A percentile compares a stretch with the other conserved stretches of the same genome.
phyloP scores from a whole-genome alignment of 2,329 filamentous ascomycete species.

The Penicillium rolfsii region DNA sequence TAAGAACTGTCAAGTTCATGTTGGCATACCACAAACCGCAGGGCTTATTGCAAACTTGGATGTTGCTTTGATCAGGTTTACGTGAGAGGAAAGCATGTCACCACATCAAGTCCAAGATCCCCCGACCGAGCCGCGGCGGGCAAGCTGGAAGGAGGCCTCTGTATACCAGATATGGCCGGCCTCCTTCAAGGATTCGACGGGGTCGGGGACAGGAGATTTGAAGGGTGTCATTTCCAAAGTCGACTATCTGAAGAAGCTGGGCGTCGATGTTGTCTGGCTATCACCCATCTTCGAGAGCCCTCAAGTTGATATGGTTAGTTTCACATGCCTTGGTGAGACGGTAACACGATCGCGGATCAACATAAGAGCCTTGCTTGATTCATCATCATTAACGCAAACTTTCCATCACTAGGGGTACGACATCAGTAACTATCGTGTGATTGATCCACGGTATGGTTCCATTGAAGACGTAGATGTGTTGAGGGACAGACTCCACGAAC shows the following conservation, averaged over 20 bases:
- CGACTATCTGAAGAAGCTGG: constrained; percentile 36
- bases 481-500: constrained; percentile 48
- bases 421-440: constrained; percentile 53
- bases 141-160: constrained; percentile 3
- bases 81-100: neutral
- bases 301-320: constrained; percentile 44
- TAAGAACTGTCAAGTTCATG: neutral
- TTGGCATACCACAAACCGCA: too few relatives aligned
- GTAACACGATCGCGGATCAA: neutral
- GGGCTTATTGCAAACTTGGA: neutral
- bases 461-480: constrained; percentile 52
- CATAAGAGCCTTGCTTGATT: neutral
- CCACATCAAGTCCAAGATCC: constrained; percentile 4
- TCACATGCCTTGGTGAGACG: neutral
- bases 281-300: constrained; percentile 43
- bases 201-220: constrained; percentile 1
- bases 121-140: neutral
- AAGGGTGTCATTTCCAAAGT: constrained; percentile 16
- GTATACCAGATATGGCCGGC: constrained; percentile 8
- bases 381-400: neutral
- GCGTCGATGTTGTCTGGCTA: constrained; percentile 41
- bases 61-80: neutral
- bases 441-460: constrained; percentile 53
- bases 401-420: constrained; percentile 55
- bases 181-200: constrained; percentile 4